Evolutionary conservation across 202 grass and related monocot genomes (phyloP).

Genomic region (Schoenoplectus triqueter): DNA sequence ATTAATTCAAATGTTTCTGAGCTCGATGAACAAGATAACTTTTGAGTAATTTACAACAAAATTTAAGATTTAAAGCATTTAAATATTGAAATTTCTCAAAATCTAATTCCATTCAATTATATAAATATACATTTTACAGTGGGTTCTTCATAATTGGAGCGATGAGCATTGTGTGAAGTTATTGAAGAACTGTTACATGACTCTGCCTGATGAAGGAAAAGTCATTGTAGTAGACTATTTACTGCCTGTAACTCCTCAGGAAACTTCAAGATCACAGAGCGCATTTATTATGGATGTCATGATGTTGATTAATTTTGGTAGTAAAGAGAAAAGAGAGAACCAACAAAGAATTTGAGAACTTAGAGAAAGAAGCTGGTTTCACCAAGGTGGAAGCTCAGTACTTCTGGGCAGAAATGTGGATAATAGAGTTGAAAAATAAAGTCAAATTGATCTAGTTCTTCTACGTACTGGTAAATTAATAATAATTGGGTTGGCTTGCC

Average conservation of each 20-base stretch:
- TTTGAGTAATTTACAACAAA: no score
- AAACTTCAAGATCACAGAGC: not conserved
- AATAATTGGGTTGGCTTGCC: no score
- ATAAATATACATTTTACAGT: slow-evolving; percentile 26
- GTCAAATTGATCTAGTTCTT: not conserved
- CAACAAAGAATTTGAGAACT: slow-evolving; percentile 34
- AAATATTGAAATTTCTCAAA: not conserved
- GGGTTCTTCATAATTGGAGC: slow-evolving; percentile 36
- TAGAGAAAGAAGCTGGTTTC: slow-evolving; percentile 32
- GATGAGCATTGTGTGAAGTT: slow-evolving; percentile 44
- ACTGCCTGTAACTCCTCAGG: slow-evolving; percentile 21
- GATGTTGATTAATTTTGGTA: slow-evolving; percentile 36
- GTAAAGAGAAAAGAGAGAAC: slow-evolving; percentile 52
- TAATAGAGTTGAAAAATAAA: slow-evolving; percentile 43
- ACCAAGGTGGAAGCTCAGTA: slow-evolving; percentile 20
- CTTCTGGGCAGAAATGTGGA: slow-evolving; percentile 15
- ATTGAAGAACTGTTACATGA: slow-evolving; percentile 46
- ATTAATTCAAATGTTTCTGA: no score
- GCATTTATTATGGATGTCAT: slow-evolving; percentile 11
- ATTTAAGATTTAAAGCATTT: not conserved
- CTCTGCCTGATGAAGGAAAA: slow-evolving; percentile 40
- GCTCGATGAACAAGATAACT: no score
- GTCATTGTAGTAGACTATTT: slow-evolving; percentile 39
- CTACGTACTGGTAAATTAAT: not conserved
- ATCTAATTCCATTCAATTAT: not conserved